A percentile compares a stretch with the other conserved stretches of the same genome.
These are phyloP conservation scores for Ocimum tenuiflorum DNA, from an alignment of 257 asterid genomes.

Conservation along the genomic window DNA sequence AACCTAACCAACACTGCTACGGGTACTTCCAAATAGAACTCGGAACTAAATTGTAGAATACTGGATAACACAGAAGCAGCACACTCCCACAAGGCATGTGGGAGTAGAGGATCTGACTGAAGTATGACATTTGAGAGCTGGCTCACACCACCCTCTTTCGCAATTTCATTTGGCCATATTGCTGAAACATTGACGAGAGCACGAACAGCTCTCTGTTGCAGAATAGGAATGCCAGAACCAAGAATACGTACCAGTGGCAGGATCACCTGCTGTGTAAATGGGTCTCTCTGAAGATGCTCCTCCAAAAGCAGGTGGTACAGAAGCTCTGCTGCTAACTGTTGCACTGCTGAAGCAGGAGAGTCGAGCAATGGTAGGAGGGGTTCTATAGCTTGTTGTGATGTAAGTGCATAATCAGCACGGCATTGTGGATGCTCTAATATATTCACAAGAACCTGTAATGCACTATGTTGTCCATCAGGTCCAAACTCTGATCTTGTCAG, in stretches of 20 bases:
- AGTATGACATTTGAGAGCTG: conserved; percentile 80
- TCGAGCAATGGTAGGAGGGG: conserved; percentile 89
- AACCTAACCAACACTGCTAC: conserved; percentile 86
- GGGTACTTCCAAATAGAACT: conserved; percentile 93
- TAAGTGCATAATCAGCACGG: conserved; percentile 70
- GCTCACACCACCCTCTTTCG: conserved; percentile 95
- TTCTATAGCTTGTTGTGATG: conserved; percentile 74
- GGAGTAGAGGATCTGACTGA: conserved; percentile 79
- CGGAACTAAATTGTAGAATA: conserved; percentile 89
- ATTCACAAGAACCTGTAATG: conserved; percentile 92
- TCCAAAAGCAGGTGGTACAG: conserved; percentile 81
- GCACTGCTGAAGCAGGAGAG: conserved; percentile 91
- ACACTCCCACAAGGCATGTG: conserved; percentile 86
- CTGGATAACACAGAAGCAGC: conserved; percentile 90
- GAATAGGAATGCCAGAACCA: conserved; percentile 71
- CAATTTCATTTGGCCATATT: conserved; percentile 94
- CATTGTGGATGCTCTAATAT: conserved; percentile 91
- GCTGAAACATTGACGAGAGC: conserved; percentile 76
- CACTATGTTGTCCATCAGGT: conserved; percentile 86
- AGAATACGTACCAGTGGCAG: conserved; percentile 85
- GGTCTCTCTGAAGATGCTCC: conserved; percentile 91
- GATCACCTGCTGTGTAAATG: conserved; percentile 71
- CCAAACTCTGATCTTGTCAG: conserved; percentile 73
- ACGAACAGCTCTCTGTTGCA: conserved; percentile 93
- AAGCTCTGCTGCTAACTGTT: conserved; percentile 95